Percentiles rank a stretch among this genome's conserved stretches.
These are phyloP conservation scores for Aspergillus indologenus DNA, from an alignment of 495 filamentous ascomycete species.

Conservation along the genomic window DNA sequence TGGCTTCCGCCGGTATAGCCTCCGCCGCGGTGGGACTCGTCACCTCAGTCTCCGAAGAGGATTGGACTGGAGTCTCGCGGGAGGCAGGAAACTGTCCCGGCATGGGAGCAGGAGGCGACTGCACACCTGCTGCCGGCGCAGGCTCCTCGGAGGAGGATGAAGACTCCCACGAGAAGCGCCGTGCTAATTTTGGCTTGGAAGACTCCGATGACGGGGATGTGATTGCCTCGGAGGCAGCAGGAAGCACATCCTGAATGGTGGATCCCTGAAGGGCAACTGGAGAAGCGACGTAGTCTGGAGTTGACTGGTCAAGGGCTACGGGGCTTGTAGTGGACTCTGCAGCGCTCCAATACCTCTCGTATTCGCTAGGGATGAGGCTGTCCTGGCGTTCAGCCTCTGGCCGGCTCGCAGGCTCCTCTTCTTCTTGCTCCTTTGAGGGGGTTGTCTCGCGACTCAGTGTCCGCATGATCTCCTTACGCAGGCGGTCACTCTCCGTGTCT, in stretches of 20 bases:
- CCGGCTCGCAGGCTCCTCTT: conserved; percentile 9
- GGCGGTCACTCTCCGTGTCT: conserved; percentile 70
- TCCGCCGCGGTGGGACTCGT: conserved; percentile 6
- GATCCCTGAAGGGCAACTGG: conserved; percentile 16
- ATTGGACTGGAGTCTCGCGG: conserved; percentile 2
- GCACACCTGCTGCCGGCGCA: conserved; percentile 8
- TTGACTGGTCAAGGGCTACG: conserved; percentile 12
- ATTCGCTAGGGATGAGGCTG: conserved; percentile 53
- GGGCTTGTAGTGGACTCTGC: conserved; percentile 21
- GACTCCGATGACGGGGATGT: conserved; percentile 9
- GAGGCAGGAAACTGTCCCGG: conserved; percentile 21
- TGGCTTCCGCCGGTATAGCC: conserved; percentile 12
- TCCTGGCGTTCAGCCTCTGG: conserved; percentile 35
- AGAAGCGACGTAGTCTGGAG: conserved; percentile 21
- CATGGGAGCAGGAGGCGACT: conserved; percentile 13
- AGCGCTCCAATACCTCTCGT: conserved; percentile 57
- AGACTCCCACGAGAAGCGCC: conserved; percentile 46
- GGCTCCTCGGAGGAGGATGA: conserved; percentile 23
- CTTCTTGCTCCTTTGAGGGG: conserved; percentile 33
- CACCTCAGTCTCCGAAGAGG: conserved; percentile 5
- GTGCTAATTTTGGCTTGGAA: conserved; percentile 27
- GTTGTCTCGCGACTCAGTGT: conserved; percentile 58
- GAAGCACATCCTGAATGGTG: conserved; percentile 17
- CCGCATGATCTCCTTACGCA: conserved; percentile 77
- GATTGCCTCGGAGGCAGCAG: conserved; percentile 6